Evolutionary conservation across 148 eudicot genomes (phyloP).

Genomic region (Talinum fruticosum): DNA sequence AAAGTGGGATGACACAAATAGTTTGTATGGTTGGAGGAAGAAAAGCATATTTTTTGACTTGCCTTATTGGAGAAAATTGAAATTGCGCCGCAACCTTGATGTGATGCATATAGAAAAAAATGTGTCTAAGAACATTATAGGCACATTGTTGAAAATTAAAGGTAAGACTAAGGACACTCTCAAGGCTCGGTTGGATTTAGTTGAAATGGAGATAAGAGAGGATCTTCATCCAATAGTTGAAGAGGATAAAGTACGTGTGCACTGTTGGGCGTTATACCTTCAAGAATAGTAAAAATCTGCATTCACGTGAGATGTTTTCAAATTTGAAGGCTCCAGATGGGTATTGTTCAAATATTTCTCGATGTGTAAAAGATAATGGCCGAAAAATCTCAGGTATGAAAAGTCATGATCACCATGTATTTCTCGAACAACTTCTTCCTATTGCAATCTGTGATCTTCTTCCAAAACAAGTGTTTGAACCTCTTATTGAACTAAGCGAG

Average conservation of each 20-base stretch:
- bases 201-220: too few relatives aligned
- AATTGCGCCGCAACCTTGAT: too few relatives aligned
- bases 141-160: too few relatives aligned
- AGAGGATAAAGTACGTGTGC: too few relatives aligned
- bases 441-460: too few relatives aligned
- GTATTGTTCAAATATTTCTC: not conserved
- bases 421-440: too few relatives aligned
- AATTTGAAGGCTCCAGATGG: constrained; percentile 10
- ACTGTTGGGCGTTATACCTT: not conserved
- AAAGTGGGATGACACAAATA: not conserved
- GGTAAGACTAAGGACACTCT: constrained; percentile 8
- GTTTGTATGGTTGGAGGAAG: constrained; percentile 5
- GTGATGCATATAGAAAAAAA: too few relatives aligned
- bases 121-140: too few relatives aligned
- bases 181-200: not conserved
- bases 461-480: not conserved
- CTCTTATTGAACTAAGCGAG: not conserved
- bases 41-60: not conserved
- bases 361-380: constrained; percentile 4
- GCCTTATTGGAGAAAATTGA: too few relatives aligned
- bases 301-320: too few relatives aligned
- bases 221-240: too few relatives aligned
- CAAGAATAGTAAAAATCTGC: too few relatives aligned
- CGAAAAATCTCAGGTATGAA: not conserved
- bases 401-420: constrained; percentile 14